Evolutionary conservation across 1,284 basidiomycete genomes (phyloP).

Genomic region (Apiotrichum brassicae): DNA sequence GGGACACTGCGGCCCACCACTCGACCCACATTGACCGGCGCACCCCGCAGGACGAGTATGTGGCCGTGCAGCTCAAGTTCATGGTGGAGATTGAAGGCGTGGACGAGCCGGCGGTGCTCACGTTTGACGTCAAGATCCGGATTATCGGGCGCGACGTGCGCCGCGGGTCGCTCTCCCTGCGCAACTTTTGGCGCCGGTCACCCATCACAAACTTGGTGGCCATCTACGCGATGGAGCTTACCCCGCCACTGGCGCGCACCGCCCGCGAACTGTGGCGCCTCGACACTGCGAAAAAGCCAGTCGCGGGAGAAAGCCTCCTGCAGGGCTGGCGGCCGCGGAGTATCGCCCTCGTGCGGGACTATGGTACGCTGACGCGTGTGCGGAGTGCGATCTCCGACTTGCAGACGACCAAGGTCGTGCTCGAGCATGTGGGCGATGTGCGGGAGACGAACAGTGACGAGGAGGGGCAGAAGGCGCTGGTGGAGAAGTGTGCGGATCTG

Average conservation of each 20-base stretch:
- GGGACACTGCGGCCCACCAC: constrained; percentile 92
- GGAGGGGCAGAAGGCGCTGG: constrained; percentile 59
- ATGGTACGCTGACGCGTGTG: constrained; percentile 60
- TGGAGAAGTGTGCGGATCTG: constrained; percentile 61
- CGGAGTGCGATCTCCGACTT: constrained; percentile 78
- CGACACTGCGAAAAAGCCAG: constrained; percentile 89
- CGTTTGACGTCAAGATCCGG: constrained; percentile 77
- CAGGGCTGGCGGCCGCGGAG: constrained; percentile 78
- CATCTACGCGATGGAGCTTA: constrained; percentile 71
- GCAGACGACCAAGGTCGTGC: constrained; percentile 72
- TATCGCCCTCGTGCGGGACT: constrained; percentile 79
- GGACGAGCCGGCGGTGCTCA: constrained; percentile 73
- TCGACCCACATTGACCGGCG: constrained; percentile 78
- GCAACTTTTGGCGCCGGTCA: constrained; percentile 62
- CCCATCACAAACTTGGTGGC: constrained; percentile 46
- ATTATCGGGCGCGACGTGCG: constrained; percentile 77
- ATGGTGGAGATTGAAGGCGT: constrained; percentile 76
- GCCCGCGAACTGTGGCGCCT: constrained; percentile 87
- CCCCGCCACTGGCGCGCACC: constrained; percentile 77
- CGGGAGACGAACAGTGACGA: constrained; percentile 44
- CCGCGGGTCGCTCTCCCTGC: constrained; percentile 58
- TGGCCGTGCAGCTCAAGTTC: constrained; percentile 72
- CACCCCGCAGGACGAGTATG: constrained; percentile 68
- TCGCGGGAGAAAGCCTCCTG: constrained; percentile 80
- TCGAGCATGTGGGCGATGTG: constrained; percentile 46